Conservation (phyloP, 2,329 filamentous ascomycete species). For the Epichloe sp. region DNA sequence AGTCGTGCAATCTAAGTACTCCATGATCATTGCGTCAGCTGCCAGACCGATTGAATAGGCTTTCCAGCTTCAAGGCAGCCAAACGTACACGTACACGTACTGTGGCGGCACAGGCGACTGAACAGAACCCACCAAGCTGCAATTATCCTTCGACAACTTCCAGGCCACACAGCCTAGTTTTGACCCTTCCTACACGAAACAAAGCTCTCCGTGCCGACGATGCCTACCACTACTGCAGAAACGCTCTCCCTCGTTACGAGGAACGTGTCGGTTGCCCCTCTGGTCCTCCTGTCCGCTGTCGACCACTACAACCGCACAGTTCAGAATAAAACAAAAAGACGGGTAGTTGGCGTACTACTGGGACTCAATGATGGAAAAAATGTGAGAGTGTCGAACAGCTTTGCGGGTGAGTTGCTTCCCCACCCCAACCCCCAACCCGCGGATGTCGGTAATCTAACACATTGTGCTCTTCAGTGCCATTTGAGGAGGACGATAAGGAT, state of each 20-base stretch:
- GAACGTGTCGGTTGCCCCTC: slow-evolving; percentile 91
- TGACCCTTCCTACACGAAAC: neutral
- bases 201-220: slow-evolving; percentile 30
- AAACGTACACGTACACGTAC: neutral
- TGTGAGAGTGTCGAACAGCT: slow-evolving; percentile 96
- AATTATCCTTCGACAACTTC: neutral
- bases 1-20: neutral
- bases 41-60: neutral
- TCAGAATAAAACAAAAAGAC: slow-evolving; percentile 70
- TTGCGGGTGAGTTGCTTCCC: slow-evolving; percentile 55
- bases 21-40: neutral
- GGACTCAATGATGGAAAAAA: slow-evolving; percentile 95
- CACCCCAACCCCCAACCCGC: neutral
- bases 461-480: slow-evolving; percentile 54
- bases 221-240: slow-evolving; percentile 95
- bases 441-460: slow-evolving; percentile 6
- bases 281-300: slow-evolving; percentile 94
- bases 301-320: slow-evolving; percentile 94
- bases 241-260: slow-evolving; percentile 87
- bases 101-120: neutral
- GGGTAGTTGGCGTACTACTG: slow-evolving; percentile 87
- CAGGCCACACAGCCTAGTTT: neutral
- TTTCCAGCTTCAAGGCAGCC: slow-evolving; percentile 2
- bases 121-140: neutral
- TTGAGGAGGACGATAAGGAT: slow-evolving; percentile 98